A percentile compares a stretch with the other conserved stretches of the same genome.
These are phyloP conservation scores for Pelargonium australe DNA, from an alignment of 441 rosid species.

Conservation along the genomic window DNA sequence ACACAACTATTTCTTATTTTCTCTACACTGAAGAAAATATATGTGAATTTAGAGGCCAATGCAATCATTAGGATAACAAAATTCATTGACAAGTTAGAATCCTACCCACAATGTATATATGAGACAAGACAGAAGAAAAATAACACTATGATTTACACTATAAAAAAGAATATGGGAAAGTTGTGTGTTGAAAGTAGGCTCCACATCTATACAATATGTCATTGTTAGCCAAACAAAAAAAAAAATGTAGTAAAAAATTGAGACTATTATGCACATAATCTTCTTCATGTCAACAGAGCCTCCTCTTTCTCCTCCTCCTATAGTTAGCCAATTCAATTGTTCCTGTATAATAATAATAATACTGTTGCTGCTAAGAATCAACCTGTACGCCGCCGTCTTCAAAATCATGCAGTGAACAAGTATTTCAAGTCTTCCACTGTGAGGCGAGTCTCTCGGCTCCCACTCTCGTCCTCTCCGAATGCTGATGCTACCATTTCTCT, in stretches of 20 bases:
- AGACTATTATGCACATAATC: too few species aligned
- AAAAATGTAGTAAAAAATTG: background rate
- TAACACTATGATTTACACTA: too few species aligned
- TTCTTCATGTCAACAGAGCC: background rate
- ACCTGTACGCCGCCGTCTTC: background rate
- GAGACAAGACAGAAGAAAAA: too few species aligned
- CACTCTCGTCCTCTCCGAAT: conserved; percentile 79
- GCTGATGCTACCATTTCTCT: conserved; percentile 91
- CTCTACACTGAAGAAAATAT: too few species aligned
- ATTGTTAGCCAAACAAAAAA: background rate
- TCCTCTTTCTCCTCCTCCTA: background rate
- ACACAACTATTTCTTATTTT: too few species aligned
- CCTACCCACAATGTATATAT: too few species aligned
- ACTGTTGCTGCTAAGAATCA: too few species aligned
- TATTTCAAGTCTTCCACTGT: conserved; percentile 76
- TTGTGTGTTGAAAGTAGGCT: too few species aligned
- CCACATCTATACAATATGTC: conserved; percentile 5
- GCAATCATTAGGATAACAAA: too few species aligned
- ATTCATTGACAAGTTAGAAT: too few species aligned
- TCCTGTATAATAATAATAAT: background rate
- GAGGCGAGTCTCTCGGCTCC: conserved; percentile 64
- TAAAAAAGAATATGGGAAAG: too few species aligned
- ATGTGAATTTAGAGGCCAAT: too few species aligned
- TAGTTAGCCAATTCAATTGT: background rate
- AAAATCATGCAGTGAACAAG: conserved; percentile 35